These are phyloP conservation scores for Sphaerosporella brunnea DNA, from an alignment of 495 filamentous ascomycete genomes.

Conservation along the genomic window DNA sequence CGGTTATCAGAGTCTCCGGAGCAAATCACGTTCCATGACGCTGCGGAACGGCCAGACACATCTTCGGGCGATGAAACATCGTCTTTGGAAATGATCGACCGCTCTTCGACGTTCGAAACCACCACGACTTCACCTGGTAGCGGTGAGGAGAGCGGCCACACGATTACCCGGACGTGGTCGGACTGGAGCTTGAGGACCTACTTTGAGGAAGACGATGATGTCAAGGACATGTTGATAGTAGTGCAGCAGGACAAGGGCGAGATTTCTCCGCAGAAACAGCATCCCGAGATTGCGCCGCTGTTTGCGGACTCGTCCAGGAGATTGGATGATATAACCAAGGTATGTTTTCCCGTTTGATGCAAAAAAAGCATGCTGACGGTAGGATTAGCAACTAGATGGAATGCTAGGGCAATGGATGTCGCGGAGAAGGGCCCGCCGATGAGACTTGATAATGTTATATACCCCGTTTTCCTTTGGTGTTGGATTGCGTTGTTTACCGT, in stretches of 20 bases:
- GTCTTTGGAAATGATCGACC: conserved; percentile 47
- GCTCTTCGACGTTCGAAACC: conserved; percentile 26
- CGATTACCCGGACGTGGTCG: conserved; percentile 45
- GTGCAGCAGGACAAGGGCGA: conserved; percentile 67
- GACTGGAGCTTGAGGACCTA: conserved; percentile 71
- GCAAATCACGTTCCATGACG: conserved; percentile 42
- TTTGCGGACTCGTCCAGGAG: conserved; percentile 72
- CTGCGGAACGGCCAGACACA: conserved; percentile 38
- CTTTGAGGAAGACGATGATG: conserved; percentile 79
- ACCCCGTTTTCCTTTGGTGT: conserved; percentile 4
- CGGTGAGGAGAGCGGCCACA: conserved; percentile 4
- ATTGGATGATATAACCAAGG: conserved; percentile 62
- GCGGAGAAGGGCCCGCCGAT: conserved; percentile 36
- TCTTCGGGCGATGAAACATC: conserved; percentile 46
- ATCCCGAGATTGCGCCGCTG: conserved; percentile 62
- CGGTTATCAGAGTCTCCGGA: conserved; percentile 62
- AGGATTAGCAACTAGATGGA: conserved; percentile 50
- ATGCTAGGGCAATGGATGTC: conserved; percentile 70
- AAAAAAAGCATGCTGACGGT: conserved; percentile 11
- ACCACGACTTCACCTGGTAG: conserved; percentile 28
- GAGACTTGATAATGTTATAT: conserved; percentile 11
- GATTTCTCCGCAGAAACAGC: conserved; percentile 47
- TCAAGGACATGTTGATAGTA: conserved; percentile 75
- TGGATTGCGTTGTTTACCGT: conserved; percentile 1
- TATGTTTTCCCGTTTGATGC: conserved; percentile 27